Base-by-base conservation (phyloP, 768 basidiomycete genomes). In the Pleurotus sapidus region DNA sequence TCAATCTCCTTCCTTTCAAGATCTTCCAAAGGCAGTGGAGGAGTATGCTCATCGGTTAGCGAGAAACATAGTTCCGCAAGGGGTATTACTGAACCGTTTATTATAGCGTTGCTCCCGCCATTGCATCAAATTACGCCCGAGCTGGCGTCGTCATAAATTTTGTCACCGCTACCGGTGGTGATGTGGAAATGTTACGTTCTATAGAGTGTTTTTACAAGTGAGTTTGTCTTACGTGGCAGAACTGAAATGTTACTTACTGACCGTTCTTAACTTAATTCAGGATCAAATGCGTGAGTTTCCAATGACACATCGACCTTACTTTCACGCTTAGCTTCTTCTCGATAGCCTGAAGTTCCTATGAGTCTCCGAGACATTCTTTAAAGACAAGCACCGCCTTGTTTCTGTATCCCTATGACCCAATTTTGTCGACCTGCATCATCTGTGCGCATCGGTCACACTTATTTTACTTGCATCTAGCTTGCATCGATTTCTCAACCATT, bases 121-220 rank as follows among this genome's bases (percentile, higher is more conserved):
- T 93, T 64, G 88, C 92, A n/a, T 84, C 91, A 48, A 88, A 78
- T 70, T 89, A 93, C 68, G 82, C 87, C 40, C 87, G 93, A 53
- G 89, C 93, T 56, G 97, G 96, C 25, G 91, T 98, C 54, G 83
- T 97, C 59, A 83, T 99, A 67, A 98, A 96, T 71, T 95, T 98
- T 65, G 95, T 98, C 60, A 97, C 95, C 57, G 96, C 95, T 55
- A 95, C 94, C 12, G 95, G 95, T 27, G 95, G 95, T 42, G 96
- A 98, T 70, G 95, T 98, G 56, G 96, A 98, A 76, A 97, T 98
- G 95, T 77, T 98, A 60, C 84, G 96, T 67, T 92, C 91, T 64
- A 98, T 98, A 80, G 96, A 98, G 78, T 96, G 95, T 81, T 96
- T 94, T 76, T 98, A 96, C 82, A 93, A 93, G 92, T 71, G 54